Percentiles rank a stretch among this genome's conserved stretches.
Evolutionary conservation across 495 filamentous ascomycete genomes (phyloP).

Genomic region (Aspergillus asperescens): DNA sequence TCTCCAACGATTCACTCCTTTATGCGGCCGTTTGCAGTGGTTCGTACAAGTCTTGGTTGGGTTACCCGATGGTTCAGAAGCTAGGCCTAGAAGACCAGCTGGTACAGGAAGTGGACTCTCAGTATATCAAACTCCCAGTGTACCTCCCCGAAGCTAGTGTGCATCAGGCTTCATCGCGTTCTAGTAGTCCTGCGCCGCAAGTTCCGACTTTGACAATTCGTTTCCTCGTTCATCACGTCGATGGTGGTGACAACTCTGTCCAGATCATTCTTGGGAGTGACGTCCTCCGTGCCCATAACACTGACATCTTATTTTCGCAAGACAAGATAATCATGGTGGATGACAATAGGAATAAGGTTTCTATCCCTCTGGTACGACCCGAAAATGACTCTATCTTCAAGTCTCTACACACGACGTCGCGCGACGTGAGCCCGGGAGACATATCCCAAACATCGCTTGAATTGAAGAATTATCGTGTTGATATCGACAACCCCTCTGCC

Average conservation of each 20-base stretch:
- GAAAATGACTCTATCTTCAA: conserved; percentile 80
- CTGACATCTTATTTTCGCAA: conserved; percentile 87
- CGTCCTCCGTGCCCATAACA: conserved; percentile 76
- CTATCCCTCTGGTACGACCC: conserved; percentile 87
- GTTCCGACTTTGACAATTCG: conserved; percentile 71
- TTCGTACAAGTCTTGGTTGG: conserved; percentile 76
- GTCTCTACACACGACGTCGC: conserved; percentile 55
- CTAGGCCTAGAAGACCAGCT: conserved; percentile 66
- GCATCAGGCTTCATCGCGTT: conserved; percentile 65
- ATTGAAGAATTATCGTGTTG: conserved; percentile 3
- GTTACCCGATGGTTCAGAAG: conserved; percentile 64
- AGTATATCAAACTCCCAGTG: conserved; percentile 68
- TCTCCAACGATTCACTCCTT: conserved; percentile 77
- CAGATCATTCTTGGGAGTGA: conserved; percentile 86
- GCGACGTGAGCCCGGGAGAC: conserved; percentile 24
- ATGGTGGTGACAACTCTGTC: conserved; percentile 51
- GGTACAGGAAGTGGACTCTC: conserved; percentile 55
- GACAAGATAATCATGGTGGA: conserved; percentile 83
- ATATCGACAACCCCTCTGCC: conserved; percentile 18
- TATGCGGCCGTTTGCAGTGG: conserved; percentile 92
- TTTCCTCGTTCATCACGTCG: conserved; percentile 64
- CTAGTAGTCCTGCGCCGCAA: conserved; percentile 68
- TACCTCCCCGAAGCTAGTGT: conserved; percentile 89
- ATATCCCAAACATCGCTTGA: background rate
- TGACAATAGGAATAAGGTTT: conserved; percentile 82